A percentile compares a stretch with the other conserved stretches of the same genome.
phyloP scores from a whole-genome alignment of 345 rosid species.

The Populus nigra region DNA sequence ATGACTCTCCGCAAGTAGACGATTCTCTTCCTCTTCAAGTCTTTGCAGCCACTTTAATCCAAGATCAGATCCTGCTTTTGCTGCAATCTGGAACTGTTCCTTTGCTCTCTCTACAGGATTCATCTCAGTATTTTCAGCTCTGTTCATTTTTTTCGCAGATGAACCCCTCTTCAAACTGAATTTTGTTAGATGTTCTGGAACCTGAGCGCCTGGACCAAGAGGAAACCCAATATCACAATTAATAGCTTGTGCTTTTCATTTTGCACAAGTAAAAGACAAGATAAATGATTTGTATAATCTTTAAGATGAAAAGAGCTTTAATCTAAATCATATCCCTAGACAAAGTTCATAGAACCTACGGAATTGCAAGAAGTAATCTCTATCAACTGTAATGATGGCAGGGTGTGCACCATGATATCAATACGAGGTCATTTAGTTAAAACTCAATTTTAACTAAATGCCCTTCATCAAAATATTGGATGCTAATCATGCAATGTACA shows the following conservation, averaged over 20 bases:
- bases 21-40: constrained; percentile 78
- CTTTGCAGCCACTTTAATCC: constrained; percentile 77
- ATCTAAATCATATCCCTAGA: not conserved
- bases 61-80: constrained; percentile 67
- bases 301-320: not conserved
- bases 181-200: constrained; percentile 56
- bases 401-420: not conserved
- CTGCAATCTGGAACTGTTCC: constrained; percentile 72
- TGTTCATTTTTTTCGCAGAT: constrained; percentile 37
- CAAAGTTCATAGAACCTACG: not conserved
- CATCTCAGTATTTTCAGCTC: constrained; percentile 15
- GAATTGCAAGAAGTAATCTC: not conserved
- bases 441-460: not conserved
- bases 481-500: not conserved
- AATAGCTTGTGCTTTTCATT: not conserved
- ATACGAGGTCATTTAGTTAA: not conserved
- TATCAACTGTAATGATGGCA: not conserved
- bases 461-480: not conserved
- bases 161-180: constrained; percentile 37
- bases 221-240: not conserved
- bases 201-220: constrained; percentile 57
- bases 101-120: constrained; percentile 65
- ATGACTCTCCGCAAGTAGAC: constrained; percentile 30
- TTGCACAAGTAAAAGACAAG: not conserved
- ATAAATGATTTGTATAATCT: not conserved